Conservation (phyloP, 2,329 filamentous ascomycete genomes). For the Colletotrichum caudatum region DNA sequence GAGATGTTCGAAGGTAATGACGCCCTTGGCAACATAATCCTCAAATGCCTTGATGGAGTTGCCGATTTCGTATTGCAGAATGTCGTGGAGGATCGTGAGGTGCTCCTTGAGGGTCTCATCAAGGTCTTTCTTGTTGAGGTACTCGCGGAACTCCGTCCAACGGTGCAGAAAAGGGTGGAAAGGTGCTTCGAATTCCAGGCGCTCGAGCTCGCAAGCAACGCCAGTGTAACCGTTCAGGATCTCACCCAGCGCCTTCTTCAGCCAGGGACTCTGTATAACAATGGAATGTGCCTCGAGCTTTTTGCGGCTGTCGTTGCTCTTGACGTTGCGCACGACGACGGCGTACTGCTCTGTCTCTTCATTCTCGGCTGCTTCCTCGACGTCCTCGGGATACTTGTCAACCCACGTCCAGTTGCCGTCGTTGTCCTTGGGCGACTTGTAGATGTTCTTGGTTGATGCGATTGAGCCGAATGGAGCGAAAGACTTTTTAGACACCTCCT, state of each 20-base stretch:
- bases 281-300: conserved; percentile 72
- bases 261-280: conserved; percentile 70
- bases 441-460: conserved; percentile 57
- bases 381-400: conserved; percentile 65
- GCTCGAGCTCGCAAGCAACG: conserved; percentile 68
- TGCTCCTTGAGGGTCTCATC: conserved; percentile 61
- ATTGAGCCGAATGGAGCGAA: conserved; percentile 50
- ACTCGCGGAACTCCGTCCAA: conserved; percentile 63
- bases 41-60: conserved; percentile 62
- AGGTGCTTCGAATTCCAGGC: conserved; percentile 69
- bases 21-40: conserved; percentile 65
- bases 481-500: conserved; percentile 45
- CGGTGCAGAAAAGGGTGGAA: conserved; percentile 76
- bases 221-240: conserved; percentile 71
- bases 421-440: conserved; percentile 58
- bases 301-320: conserved; percentile 69
- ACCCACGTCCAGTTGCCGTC: conserved; percentile 67
- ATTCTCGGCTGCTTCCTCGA: conserved; percentile 69
- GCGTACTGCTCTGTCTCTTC: conserved; percentile 72
- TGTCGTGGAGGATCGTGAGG: conserved; percentile 58
- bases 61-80: conserved; percentile 63
- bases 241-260: conserved; percentile 67
- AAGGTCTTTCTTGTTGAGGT: conserved; percentile 54
- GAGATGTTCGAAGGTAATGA: conserved; percentile 64
- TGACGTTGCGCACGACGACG: conserved; percentile 69